Base-by-base conservation (phyloP, 805 yeast genomes). In the Saccharomycopsis oosterbeekiorum region DNA sequence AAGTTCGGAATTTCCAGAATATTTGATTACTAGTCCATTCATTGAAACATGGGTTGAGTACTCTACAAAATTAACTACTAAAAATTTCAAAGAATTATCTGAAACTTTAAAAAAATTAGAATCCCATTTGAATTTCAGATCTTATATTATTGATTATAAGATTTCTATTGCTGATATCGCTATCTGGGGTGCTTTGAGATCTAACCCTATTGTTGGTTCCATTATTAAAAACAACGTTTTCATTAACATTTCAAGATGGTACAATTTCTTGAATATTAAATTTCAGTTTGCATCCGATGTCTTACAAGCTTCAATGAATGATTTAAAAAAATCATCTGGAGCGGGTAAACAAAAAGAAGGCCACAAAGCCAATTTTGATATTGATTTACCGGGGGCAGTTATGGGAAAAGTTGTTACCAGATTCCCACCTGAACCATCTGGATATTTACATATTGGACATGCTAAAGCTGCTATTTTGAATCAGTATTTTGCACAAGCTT, bases 361-460 rank as follows among this genome's bases (percentile, higher is more conserved):
- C 59, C 96, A 90, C 80, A 89, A 90, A 78, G 98, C 99, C 65
- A 92, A 88, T 74, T 94, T 88, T 68, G 97, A 92, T 73, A 94
- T 94, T 70, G 94, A 89, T 70, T 83, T 94, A 67, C 88, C 88
- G 63, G 96, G 85, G 72, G 99, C 99, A 62, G 84, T 82, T 70
- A 84, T 87, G 62, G 99, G 99, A 66, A 79, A 92, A 75, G 99
- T 94, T 62, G 98, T 96, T 60, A 96, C 99, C 60, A 88, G 99
- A 78, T 94, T 94, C 84, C 99, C 97, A 63, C 99, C 99, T 66
- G 99, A 94, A 79, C 99, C 99, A 64, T 89, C 96, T 77, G 99
- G 99, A 77, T 94, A 92, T 76, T 82, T 94, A 76, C 99, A 94
- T 76, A 94, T 94, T 76, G 99, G 99, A 68, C 99, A 94, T 73